These are phyloP conservation scores for Cercospora sesami DNA, from an alignment of 2,329 filamentous ascomycete species.

Conservation along the genomic window DNA sequence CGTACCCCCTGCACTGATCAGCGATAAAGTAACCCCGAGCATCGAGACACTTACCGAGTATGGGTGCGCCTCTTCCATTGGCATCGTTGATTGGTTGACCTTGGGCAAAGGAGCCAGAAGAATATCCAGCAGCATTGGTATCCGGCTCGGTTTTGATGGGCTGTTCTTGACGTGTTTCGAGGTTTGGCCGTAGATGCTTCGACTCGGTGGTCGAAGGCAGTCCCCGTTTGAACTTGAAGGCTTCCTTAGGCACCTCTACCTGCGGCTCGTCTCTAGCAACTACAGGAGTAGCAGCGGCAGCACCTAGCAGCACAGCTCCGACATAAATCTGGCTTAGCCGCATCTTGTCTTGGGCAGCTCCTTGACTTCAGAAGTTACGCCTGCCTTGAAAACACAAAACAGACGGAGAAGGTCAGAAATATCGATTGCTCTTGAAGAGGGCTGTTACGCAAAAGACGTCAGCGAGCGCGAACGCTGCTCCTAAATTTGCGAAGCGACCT, in stretches of 20 bases:
- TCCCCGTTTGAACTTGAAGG: not conserved
- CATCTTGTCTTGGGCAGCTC: not conserved
- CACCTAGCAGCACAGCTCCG: not conserved
- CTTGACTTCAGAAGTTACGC: not conserved
- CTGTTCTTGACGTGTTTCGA: constrained; percentile 19
- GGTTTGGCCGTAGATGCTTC: not conserved
- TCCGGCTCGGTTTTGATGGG: constrained; percentile 11
- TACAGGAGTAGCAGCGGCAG: not conserved
- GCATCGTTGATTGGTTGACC: constrained; percentile 59
- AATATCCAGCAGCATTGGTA: constrained; percentile 28
- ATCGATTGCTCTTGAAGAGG: constrained; percentile 1
- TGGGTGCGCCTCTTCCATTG: constrained; percentile 56
- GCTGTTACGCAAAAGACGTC: not conserved
- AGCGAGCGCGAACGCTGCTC: not conserved
- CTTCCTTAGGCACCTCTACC: not conserved
- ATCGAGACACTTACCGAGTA: not conserved
- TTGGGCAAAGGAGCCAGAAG: constrained; percentile 44
- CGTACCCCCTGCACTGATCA: not conserved
- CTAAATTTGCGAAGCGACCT: not conserved
- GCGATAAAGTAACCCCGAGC: not conserved
- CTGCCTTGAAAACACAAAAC: not conserved
- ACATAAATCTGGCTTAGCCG: not conserved
- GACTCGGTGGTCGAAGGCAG: not conserved
- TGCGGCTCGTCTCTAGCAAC: not conserved
- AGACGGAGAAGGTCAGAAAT: not conserved